A percentile compares a stretch with the other conserved stretches of the same genome.
These are phyloP conservation scores for Cercophora sp. DNA, from an alignment of 495 filamentous ascomycete genomes.

Conservation along the genomic window DNA sequence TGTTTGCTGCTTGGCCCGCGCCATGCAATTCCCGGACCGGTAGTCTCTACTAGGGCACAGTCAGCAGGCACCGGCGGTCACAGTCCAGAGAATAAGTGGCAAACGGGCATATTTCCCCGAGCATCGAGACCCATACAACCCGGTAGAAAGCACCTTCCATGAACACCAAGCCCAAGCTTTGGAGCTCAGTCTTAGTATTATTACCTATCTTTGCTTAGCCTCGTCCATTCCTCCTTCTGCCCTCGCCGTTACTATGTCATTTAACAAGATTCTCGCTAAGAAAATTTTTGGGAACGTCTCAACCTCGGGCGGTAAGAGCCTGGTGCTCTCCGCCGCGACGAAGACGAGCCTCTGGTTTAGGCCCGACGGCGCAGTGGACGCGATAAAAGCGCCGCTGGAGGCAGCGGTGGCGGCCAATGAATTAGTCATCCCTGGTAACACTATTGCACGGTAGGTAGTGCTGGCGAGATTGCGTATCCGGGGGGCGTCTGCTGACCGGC, in stretches of 20 bases:
- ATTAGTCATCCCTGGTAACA: conserved; percentile 9
- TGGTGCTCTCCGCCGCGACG: conserved; percentile 11
- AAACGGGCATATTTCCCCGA: background rate
- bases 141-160: conserved; percentile 1
- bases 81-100: background rate
- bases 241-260: conserved; percentile 9
- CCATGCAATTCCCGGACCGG: too few species aligned
- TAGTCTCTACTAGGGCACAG: background rate
- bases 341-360: conserved; percentile 7
- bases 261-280: conserved; percentile 11
- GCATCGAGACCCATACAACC: too few species aligned
- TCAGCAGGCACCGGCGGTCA: background rate
- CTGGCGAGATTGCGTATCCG: conserved; percentile 8
- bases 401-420: conserved; percentile 10
- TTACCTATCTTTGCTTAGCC: conserved; percentile 6
- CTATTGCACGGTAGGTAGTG: conserved; percentile 8
- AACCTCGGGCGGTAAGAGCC: conserved; percentile 10
- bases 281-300: conserved; percentile 5
- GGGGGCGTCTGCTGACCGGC: conserved; percentile 9
- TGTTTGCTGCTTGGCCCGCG: too few species aligned
- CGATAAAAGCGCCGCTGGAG: conserved; percentile 8
- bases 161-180: conserved; percentile 3
- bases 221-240: conserved; percentile 6
- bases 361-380: conserved; percentile 7
- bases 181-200: conserved; percentile 9